Evolutionary conservation across 371 early-diverging fungal species (phyloP).

Genomic region (Fennellomyces sp.): DNA sequence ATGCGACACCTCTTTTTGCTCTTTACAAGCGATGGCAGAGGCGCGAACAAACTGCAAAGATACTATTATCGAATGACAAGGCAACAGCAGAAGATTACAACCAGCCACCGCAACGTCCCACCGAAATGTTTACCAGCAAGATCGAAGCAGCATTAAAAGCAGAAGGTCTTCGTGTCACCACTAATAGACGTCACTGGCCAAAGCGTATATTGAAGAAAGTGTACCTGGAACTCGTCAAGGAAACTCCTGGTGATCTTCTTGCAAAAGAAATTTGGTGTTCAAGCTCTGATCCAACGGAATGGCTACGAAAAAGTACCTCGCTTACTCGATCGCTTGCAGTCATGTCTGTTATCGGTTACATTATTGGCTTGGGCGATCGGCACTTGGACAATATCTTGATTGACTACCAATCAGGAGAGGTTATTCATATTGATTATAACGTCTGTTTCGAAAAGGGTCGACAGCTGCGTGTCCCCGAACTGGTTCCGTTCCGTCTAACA

Average conservation of each 20-base stretch:
- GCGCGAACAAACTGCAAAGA: slow-evolving; percentile 50
- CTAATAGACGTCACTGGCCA: slow-evolving; percentile 70
- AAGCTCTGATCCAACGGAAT: slow-evolving; percentile 59
- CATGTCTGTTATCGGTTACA: slow-evolving; percentile 93
- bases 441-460: slow-evolving; percentile 97
- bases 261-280: slow-evolving; percentile 59
- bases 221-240: slow-evolving; percentile 58
- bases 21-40: slow-evolving; percentile 60
- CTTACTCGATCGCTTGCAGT: slow-evolving; percentile 93
- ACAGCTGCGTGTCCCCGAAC: slow-evolving; percentile 90
- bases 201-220: slow-evolving; percentile 60
- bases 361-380: slow-evolving; percentile 98
- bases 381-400: slow-evolving; percentile 98
- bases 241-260: slow-evolving; percentile 73
- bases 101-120: slow-evolving; percentile 24
- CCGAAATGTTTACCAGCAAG: slow-evolving; percentile 48
- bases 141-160: slow-evolving; percentile 47
- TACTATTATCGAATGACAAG: slow-evolving; percentile 27
- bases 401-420: slow-evolving; percentile 82
- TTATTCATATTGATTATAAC: slow-evolving; percentile 98
- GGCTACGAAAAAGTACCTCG: slow-evolving; percentile 74
- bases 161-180: slow-evolving; percentile 50
- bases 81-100: neutral
- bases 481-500: slow-evolving; percentile 96
- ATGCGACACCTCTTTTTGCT: slow-evolving; percentile 73